Conservation (phyloP, 257 asterid species). For the Oldenlandia corymbosa region DNA sequence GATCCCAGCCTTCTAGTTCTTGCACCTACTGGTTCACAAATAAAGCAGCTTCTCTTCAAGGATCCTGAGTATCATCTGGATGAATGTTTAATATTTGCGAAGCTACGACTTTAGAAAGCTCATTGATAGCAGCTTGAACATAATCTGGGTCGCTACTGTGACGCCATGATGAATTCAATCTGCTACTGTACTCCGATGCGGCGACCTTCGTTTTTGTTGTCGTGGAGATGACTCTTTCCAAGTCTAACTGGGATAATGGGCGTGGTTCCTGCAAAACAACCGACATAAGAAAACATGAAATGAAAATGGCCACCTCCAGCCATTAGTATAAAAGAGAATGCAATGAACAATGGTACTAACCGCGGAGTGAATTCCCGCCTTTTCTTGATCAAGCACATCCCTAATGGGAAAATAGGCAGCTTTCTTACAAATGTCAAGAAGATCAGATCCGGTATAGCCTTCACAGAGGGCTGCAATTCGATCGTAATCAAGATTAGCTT, state of each 20-base stretch:
- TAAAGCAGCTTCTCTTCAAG: conserved; percentile 24
- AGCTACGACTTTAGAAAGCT: conserved; percentile 49
- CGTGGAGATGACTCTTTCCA: conserved; percentile 55
- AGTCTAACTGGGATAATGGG: conserved; percentile 52
- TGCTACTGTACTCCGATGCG: conserved; percentile 58
- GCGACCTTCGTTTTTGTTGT: conserved; percentile 59
- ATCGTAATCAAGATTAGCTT: conserved; percentile 55
- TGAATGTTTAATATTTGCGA: conserved; percentile 50
- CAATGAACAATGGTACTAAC: conserved; percentile 28
- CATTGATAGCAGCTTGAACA: conserved; percentile 48
- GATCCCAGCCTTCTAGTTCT: too few relatives aligned
- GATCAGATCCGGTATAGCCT: conserved; percentile 90
- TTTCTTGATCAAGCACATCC: conserved; percentile 71
- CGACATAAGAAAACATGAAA: too few relatives aligned
- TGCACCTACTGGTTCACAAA: too few relatives aligned
- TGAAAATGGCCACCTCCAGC: too few relatives aligned
- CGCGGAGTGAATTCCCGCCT: conserved; percentile 42
- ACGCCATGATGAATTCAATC: conserved; percentile 40
- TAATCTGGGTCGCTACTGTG: conserved; percentile 36
- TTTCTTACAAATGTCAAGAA: conserved; percentile 83
- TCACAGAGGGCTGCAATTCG: conserved; percentile 64
- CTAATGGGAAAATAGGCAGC: conserved; percentile 89
- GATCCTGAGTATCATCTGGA: conserved; percentile 39
- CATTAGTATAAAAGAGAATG: too few relatives aligned
- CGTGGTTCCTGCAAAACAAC: conserved; percentile 52